phyloP scores from a whole-genome alignment of 1,139 yeast species.

The Suhomyces kunorum region DNA sequence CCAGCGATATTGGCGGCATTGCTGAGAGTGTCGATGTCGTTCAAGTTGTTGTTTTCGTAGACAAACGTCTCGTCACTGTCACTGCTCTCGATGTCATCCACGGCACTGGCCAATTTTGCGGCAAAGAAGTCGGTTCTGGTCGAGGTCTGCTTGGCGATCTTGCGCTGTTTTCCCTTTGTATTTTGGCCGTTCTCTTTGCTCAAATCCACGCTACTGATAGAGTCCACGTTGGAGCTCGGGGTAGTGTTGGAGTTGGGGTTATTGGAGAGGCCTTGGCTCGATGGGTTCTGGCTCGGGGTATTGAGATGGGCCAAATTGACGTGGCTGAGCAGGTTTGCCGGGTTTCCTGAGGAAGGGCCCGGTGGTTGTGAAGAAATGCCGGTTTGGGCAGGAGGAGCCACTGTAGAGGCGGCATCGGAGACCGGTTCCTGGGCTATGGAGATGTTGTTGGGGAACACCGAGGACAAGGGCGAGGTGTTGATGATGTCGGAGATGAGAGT shows the following conservation, averaged over 20 bases:
- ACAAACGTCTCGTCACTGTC: slow-evolving; percentile 95
- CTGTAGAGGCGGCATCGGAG: background rate
- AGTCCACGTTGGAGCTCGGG: slow-evolving; percentile 8
- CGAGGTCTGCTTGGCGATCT: slow-evolving; percentile 27
- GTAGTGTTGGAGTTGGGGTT: slow-evolving; percentile 5
- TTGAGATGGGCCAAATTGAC: slow-evolving; percentile 5
- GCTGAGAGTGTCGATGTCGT: slow-evolving; percentile 21
- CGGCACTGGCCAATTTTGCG: slow-evolving; percentile 90
- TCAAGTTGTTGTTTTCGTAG: slow-evolving; percentile 59
- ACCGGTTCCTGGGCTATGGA: slow-evolving; percentile 8
- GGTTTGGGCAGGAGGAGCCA: background rate
- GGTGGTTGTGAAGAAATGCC: background rate
- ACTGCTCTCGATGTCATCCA: slow-evolving; percentile 81
- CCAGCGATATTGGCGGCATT: slow-evolving; percentile 13
- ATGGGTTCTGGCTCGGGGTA: slow-evolving; percentile 1
- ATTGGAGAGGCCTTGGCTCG: background rate
- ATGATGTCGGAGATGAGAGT: slow-evolving; percentile 37
- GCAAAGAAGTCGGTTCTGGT: slow-evolving; percentile 91
- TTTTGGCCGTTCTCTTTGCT: slow-evolving; percentile 1
- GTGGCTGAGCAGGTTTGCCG: slow-evolving; percentile 1
- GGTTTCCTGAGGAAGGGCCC: background rate
- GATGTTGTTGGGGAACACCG: slow-evolving; percentile 27
- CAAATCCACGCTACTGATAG: slow-evolving; percentile 6
- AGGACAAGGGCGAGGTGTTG: slow-evolving; percentile 36
- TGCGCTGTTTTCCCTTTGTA: slow-evolving; percentile 16